Evolutionary conservation across 108 stramenopile genomes (phyloP), one percentile per base, ranked within the genome.

Genomic region (Stephanodiscus minutulus): DNA sequence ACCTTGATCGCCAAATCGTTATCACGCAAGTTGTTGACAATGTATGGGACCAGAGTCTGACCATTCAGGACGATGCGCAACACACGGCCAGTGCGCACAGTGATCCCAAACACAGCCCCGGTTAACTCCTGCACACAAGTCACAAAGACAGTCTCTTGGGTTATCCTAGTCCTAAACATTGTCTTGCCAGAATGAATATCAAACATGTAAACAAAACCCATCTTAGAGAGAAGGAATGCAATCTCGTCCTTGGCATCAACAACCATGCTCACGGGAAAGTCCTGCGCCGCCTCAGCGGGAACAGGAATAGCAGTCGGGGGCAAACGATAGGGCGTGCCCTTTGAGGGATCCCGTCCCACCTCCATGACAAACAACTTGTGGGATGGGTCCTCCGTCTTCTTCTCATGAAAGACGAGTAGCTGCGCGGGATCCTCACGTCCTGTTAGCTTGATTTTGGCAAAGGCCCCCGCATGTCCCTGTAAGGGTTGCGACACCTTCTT

Each of bases 181-280:
- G 96, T 88, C 76, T 96, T 96, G 61, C 96, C 99, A 24, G 93
- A 83, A 83, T 94, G 93, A 61, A 96, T 86, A 78, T 99, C 99
- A 82, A 99, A 98, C 83, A 99, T 85, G 87, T 94, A 99, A 24
- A 93, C 83, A 82, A 96, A 98, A 33, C 99, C 99, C 90, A 93
- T 96, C 91, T 97, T 97, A 50, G 98, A 94, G 58, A 98, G 76
- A 74, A 99, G 77, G 78, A 92, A 98, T n/a, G 98, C 91, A 47
- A 99, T 65, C 67, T 95, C 97, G 53, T 98, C 86, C 85, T 96
- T 97, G 48, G 76, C 70, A 74, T 89, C 92, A 35, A 95, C 72
- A 46, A 84, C 79, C 64, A 99, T 82, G 61, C 90, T 86, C 46
- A 99, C 98, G 8, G 98, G 97, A 83, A 99, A 99, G 79, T 99